phyloP scores from a whole-genome alignment of 164 flowering plant species.

The Santalum album region DNA sequence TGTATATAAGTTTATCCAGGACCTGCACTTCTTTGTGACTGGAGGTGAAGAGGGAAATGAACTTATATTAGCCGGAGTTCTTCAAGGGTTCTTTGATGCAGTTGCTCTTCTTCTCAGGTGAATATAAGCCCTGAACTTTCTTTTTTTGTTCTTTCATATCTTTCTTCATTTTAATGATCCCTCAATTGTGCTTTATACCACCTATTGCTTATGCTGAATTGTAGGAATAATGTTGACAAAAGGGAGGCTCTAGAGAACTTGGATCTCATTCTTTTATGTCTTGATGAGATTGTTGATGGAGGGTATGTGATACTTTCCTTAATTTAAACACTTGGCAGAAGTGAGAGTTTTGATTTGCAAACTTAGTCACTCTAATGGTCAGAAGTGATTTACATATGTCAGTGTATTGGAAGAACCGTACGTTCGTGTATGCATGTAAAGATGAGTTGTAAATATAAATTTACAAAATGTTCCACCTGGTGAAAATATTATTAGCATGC shows the following conservation, averaged over 20 bases:
- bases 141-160: no score
- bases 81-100: slow-evolving; percentile 82
- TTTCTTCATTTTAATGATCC: neutral
- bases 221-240: slow-evolving; percentile 67
- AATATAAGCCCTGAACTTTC: no score
- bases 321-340: no score
- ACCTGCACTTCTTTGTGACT: slow-evolving; percentile 78
- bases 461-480: no score
- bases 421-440: no score
- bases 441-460: no score
- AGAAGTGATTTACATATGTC: no score
- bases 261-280: slow-evolving; percentile 75
- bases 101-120: slow-evolving; percentile 72
- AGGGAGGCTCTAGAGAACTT: slow-evolving; percentile 78
- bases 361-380: no score
- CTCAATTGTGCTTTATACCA: slow-evolving; percentile 1
- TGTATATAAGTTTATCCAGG: slow-evolving; percentile 67
- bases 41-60: slow-evolving; percentile 88
- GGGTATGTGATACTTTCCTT: slow-evolving; percentile 44
- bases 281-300: slow-evolving; percentile 86
- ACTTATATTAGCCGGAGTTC: slow-evolving; percentile 67
- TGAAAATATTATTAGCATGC: no score
- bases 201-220: slow-evolving; percentile 4
- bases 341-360: no score
- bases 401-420: no score